Conservation (phyloP, 352 stramenopile genomes). For the Globisporangium mamillatum region DNA sequence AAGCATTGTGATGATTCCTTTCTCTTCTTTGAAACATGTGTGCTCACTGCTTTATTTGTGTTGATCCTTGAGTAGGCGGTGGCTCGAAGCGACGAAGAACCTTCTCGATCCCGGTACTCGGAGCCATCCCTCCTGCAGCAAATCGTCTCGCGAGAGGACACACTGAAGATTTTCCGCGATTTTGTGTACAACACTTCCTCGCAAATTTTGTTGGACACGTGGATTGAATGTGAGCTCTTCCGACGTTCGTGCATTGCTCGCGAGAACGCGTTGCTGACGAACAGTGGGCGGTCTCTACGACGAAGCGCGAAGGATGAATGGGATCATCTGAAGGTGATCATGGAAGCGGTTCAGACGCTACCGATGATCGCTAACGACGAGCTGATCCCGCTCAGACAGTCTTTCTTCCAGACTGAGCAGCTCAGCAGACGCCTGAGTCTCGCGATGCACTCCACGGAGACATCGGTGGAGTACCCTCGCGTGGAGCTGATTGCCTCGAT, state of each 20-base stretch:
- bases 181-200: conserved; percentile 64
- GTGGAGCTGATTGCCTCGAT: conserved; percentile 72
- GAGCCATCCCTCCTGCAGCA: conserved; percentile 67
- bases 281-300: conserved; percentile 23
- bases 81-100: conserved; percentile 51
- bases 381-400: conserved; percentile 50
- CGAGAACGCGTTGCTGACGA: conserved; percentile 44
- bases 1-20: too few relatives aligned
- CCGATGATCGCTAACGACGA: conserved; percentile 60
- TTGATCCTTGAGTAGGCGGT: conserved; percentile 38
- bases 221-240: conserved; percentile 82
- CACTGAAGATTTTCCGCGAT: conserved; percentile 77
- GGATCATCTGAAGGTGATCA: conserved; percentile 73
- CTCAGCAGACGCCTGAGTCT: conserved; percentile 67
- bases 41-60: neutral
- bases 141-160: conserved; percentile 71
- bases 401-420: conserved; percentile 59
- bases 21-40: neutral
- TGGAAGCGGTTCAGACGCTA: conserved; percentile 49
- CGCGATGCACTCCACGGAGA: conserved; percentile 52
- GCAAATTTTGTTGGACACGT: conserved; percentile 75
- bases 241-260: conserved; percentile 63
- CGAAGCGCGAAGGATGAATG: conserved; percentile 68
- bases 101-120: conserved; percentile 29
- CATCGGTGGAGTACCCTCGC: conserved; percentile 60